Percentiles rank a stretch among this genome's conserved stretches.
Conservation (phyloP, 164 flowering plant species). For the Kingdonia uniflora region DNA sequence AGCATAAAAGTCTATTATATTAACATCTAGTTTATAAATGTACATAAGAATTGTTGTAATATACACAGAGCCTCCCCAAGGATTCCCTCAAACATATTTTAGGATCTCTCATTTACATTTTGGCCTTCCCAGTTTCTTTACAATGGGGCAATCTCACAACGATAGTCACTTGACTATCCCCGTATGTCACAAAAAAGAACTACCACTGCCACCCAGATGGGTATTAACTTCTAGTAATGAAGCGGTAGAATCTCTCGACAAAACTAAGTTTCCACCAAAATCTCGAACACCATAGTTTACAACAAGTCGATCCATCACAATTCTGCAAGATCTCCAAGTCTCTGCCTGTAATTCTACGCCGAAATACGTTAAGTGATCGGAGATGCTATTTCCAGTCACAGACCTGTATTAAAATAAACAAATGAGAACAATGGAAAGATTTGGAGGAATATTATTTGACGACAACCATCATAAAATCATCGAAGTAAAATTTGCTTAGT, state of each 20-base stretch:
- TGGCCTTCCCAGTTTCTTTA: too few relatives aligned
- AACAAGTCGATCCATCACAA: constrained; percentile 38
- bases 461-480: too few relatives aligned
- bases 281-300: constrained; percentile 24
- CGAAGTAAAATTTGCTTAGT: too few relatives aligned
- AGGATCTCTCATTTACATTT: too few relatives aligned
- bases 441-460: neutral
- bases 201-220: constrained; percentile 1
- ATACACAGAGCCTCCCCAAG: too few relatives aligned
- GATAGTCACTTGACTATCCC: too few relatives aligned
- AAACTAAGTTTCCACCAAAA: constrained; percentile 41
- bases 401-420: constrained; percentile 43
- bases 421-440: neutral
- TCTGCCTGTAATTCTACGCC: constrained; percentile 53
- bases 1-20: too few relatives aligned
- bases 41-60: too few relatives aligned
- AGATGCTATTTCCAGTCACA: constrained; percentile 68
- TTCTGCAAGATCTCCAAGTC: constrained; percentile 47
- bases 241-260: constrained; percentile 36
- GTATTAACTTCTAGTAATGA: constrained; percentile 21
- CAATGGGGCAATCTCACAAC: too few relatives aligned
- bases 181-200: constrained; percentile 6
- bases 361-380: constrained; percentile 68
- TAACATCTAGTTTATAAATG: too few relatives aligned
- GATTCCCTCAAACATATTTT: too few relatives aligned